Percentiles rank a stretch among this genome's conserved stretches.
Evolutionary conservation across 1,139 yeast species (phyloP).

Genomic region (Magnusiomyces magnusii): DNA sequence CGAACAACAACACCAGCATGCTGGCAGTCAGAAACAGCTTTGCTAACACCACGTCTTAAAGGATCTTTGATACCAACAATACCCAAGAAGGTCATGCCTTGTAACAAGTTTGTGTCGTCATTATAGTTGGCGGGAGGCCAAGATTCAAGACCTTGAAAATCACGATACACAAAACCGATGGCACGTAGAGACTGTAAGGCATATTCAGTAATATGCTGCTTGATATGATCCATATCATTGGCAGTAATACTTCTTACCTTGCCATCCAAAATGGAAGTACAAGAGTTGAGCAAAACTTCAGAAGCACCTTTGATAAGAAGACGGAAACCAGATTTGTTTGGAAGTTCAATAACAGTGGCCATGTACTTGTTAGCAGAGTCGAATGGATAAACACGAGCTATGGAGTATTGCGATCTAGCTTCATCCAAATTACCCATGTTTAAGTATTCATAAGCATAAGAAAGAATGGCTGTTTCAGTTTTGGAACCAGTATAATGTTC

Average conservation of each 20-base stretch:
- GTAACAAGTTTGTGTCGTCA: slow-evolving; percentile 21
- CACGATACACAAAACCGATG: slow-evolving; percentile 73
- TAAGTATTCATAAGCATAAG: slow-evolving; percentile 55
- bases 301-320: slow-evolving; percentile 90
- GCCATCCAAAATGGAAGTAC: slow-evolving; percentile 33
- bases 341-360: slow-evolving; percentile 55
- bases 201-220: slow-evolving; percentile 48
- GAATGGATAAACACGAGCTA: slow-evolving; percentile 76
- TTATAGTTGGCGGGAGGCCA: slow-evolving; percentile 60
- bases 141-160: slow-evolving; percentile 40
- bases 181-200: slow-evolving; percentile 81
- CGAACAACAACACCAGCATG: slow-evolving; percentile 90
- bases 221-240: slow-evolving; percentile 27
- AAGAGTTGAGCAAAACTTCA: slow-evolving; percentile 64
- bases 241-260: slow-evolving; percentile 34
- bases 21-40: slow-evolving; percentile 79
- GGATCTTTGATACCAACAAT: slow-evolving; percentile 95
- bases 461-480: slow-evolving; percentile 84
- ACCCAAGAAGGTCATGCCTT: slow-evolving; percentile 39
- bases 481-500: slow-evolving; percentile 77
- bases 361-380: slow-evolving; percentile 94
- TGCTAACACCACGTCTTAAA: slow-evolving; percentile 78
- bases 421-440: slow-evolving; percentile 38
- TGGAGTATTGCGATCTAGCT: slow-evolving; percentile 36
- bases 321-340: slow-evolving; percentile 44